These are phyloP conservation scores for Phytophthora pluvialis DNA, from an alignment of 352 stramenopile genomes.

Conservation along the genomic window DNA sequence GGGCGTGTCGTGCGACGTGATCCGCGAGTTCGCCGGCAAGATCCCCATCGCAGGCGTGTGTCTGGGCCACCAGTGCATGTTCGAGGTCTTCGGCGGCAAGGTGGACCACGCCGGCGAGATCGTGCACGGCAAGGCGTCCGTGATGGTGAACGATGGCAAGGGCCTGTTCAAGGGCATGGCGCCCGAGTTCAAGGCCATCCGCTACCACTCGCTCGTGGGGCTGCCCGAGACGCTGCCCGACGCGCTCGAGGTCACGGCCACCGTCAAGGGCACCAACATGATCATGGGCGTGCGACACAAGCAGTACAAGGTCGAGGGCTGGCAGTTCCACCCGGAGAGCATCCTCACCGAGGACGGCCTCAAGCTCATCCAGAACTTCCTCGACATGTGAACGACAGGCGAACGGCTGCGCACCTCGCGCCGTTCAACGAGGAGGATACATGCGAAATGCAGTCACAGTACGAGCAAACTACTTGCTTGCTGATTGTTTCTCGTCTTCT, in stretches of 20 bases:
- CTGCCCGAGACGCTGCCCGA: conserved; percentile 82
- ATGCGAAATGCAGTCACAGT: conserved; percentile 18
- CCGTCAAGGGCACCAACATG: conserved; percentile 84
- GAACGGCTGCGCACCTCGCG: neutral
- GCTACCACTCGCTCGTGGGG: conserved; percentile 89
- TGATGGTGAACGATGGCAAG: conserved; percentile 86
- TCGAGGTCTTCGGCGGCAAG: conserved; percentile 87
- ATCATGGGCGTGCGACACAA: conserved; percentile 92
- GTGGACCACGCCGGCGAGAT: conserved; percentile 89
- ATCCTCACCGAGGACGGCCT: conserved; percentile 87
- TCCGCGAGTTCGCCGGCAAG: conserved; percentile 81
- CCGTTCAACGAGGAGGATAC: too few species aligned
- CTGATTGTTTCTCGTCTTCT: conserved; percentile 23
- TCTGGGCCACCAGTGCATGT: conserved; percentile 88
- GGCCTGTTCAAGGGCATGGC: conserved; percentile 86
- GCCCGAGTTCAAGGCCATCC: conserved; percentile 81
- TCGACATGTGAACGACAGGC: conserved; percentile 71
- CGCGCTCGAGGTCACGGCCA: conserved; percentile 81
- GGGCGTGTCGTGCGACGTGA: conserved; percentile 85
- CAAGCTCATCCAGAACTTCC: conserved; percentile 88
- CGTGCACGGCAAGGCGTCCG: conserved; percentile 87
- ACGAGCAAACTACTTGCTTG: conserved; percentile 17
- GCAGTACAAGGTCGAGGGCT: conserved; percentile 85
- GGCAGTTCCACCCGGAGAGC: conserved; percentile 91
- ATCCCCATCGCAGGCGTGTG: conserved; percentile 88